Evolutionary conservation across 805 yeast species (phyloP).

Genomic region (Isabelozyma heimii): DNA sequence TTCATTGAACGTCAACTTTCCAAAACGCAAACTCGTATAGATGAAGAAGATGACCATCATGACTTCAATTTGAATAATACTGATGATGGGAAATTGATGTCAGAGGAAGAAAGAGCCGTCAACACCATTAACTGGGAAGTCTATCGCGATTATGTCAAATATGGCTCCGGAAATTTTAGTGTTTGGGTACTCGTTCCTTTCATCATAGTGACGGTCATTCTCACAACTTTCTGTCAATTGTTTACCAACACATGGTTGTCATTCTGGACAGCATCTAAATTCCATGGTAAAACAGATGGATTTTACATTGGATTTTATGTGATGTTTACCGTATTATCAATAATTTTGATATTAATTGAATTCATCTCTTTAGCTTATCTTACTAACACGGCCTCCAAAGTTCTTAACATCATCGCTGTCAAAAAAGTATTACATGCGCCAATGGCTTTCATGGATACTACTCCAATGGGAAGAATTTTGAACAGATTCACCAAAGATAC

Average conservation of each 20-base stretch:
- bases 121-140: conserved; percentile 46
- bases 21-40: conserved; percentile 8
- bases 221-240: no score
- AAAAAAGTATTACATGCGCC: conserved; percentile 63
- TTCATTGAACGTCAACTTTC: conserved; percentile 7
- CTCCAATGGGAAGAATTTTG: conserved; percentile 82
- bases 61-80: conserved; percentile 11
- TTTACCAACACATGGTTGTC: conserved; percentile 74
- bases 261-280: conserved; percentile 64
- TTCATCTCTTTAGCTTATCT: conserved; percentile 46
- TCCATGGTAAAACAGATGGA: conserved; percentile 41
- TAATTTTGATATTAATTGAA: no score
- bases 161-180: conserved; percentile 52
- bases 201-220: no score
- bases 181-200: conserved; percentile 39
- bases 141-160: conserved; percentile 47
- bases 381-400: conserved; percentile 48
- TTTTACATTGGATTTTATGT: conserved; percentile 72
- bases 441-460: conserved; percentile 74
- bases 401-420: conserved; percentile 59
- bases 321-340: no score
- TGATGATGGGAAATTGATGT: conserved; percentile 15
- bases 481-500: conserved; percentile 84
- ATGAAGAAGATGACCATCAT: conserved; percentile 6
- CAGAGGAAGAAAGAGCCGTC: conserved; percentile 56